Percentiles rank a stretch among this genome's conserved stretches.
phyloP scores from a whole-genome alignment of 192 early-diverging fungal species.

The Gryganskiella cystojenkinii region DNA sequence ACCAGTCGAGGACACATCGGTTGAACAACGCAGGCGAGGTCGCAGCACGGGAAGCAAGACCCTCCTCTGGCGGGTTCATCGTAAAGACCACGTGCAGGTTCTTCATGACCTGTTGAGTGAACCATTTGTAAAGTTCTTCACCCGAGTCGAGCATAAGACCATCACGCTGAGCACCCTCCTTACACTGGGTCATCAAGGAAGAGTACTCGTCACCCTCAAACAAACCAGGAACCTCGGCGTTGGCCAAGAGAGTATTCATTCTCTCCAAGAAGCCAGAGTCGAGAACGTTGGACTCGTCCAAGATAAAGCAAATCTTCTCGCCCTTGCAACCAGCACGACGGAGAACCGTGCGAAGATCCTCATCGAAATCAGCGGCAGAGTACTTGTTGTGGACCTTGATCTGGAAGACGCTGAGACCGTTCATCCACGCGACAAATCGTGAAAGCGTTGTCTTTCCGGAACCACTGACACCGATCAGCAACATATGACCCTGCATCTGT shows the following conservation, averaged over 20 bases:
- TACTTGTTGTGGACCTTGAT: constrained; percentile 99
- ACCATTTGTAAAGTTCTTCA: constrained; percentile 99
- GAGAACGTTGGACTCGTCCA: constrained; percentile 98
- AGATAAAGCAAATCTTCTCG: constrained; percentile 97
- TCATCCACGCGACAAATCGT: constrained; percentile 99
- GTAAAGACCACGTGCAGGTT: constrained; percentile 99
- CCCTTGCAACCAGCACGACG: constrained; percentile 94
- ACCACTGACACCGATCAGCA: constrained; percentile 98
- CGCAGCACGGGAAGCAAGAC: constrained; percentile 91
- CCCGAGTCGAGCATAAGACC: constrained; percentile 92
- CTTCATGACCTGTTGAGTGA: constrained; percentile 94
- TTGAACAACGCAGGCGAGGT: constrained; percentile 99
- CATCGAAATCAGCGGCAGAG: constrained; percentile 96
- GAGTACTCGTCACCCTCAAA: constrained; percentile 99
- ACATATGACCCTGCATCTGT: constrained; percentile 97
- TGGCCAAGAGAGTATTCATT: constrained; percentile 99
- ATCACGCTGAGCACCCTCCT: constrained; percentile 93
- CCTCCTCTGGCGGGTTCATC: constrained; percentile 98
- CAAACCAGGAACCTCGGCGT: constrained; percentile 97
- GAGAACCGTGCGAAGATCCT: constrained; percentile 92
- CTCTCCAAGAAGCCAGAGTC: constrained; percentile 98
- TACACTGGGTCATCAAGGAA: constrained; percentile 93
- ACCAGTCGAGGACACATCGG: constrained; percentile 99
- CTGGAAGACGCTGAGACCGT: constrained; percentile 95
- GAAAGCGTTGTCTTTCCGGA: constrained; percentile 98